Conservation (phyloP, 1,284 basidiomycete genomes). For the Trichosporon asahii region DNA sequence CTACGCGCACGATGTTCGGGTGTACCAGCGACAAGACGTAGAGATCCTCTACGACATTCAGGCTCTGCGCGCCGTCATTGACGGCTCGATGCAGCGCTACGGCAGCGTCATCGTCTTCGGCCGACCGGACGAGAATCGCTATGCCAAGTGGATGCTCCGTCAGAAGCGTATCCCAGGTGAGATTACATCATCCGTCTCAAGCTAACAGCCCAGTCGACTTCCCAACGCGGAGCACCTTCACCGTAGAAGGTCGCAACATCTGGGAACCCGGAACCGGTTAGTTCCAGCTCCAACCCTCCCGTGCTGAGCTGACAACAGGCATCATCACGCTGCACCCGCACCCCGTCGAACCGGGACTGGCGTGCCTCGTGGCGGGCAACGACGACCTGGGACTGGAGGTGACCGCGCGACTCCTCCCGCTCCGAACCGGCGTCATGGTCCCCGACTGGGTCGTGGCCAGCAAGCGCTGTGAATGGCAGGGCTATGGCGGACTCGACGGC, state of each 20-base stretch:
- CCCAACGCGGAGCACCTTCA: conserved; percentile 33
- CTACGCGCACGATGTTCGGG: conserved; percentile 64
- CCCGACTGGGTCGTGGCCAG: conserved; percentile 72
- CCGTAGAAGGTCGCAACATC: conserved; percentile 33
- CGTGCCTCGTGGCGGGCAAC: conserved; percentile 62
- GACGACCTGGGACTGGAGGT: conserved; percentile 62
- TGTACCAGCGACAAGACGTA: conserved; percentile 67
- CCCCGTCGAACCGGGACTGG: conserved; percentile 53
- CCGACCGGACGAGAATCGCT: conserved; percentile 41
- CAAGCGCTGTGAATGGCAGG: conserved; percentile 57
- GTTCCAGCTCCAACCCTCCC: background rate
- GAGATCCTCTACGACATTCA: conserved; percentile 59
- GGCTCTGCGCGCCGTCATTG: conserved; percentile 39
- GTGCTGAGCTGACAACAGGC: conserved; percentile 50
- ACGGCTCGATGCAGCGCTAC: conserved; percentile 35
- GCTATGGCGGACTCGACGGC: conserved; percentile 67
- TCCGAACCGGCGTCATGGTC: conserved; percentile 65
- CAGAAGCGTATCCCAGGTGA: conserved; percentile 34
- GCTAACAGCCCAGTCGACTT: conserved; percentile 40
- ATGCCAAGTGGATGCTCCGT: conserved; percentile 34
- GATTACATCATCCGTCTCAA: background rate
- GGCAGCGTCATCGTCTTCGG: conserved; percentile 61
- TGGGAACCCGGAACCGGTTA: conserved; percentile 43
- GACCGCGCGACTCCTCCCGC: conserved; percentile 67
- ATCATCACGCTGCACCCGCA: conserved; percentile 68